phyloP scores from a whole-genome alignment of 805 yeast species.

The Candida endomychidarum region DNA sequence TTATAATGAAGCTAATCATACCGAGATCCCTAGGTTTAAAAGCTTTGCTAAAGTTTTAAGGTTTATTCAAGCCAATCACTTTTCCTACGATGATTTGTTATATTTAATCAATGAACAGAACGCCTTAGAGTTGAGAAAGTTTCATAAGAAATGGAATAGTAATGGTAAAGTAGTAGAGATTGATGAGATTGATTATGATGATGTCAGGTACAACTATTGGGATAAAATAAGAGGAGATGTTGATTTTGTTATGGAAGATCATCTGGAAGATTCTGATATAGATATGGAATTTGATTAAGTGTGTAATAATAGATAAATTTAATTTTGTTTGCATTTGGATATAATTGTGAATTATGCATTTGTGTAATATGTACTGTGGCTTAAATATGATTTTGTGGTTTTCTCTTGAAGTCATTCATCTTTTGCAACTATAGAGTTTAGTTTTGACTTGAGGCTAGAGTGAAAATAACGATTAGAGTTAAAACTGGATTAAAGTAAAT shows the following conservation, averaged over 20 bases:
- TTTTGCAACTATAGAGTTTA: no score
- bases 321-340: no score
- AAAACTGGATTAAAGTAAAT: no score
- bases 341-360: no score
- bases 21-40: conserved; percentile 19
- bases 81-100: conserved; percentile 24
- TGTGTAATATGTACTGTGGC: no score
- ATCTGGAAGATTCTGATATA: conserved; percentile 1
- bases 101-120: conserved; percentile 29
- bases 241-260: conserved; percentile 12
- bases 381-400: no score
- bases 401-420: no score
- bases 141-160: conserved; percentile 10
- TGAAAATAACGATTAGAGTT: no score
- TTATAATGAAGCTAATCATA: conserved; percentile 23
- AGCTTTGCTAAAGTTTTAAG: conserved; percentile 24
- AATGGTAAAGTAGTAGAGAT: conserved; percentile 1
- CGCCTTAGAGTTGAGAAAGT: conserved; percentile 18
- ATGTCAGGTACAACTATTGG: conserved; percentile 37
- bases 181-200: conserved; percentile 15
- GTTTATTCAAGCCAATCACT: conserved; percentile 19
- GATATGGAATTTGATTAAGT: background rate
- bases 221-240: conserved; percentile 24
- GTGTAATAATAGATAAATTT: no score
- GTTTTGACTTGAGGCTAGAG: no score